These are phyloP conservation scores for Hanseniaspora meyeri DNA, from an alignment of 805 yeast genomes.

Conservation along the genomic window DNA sequence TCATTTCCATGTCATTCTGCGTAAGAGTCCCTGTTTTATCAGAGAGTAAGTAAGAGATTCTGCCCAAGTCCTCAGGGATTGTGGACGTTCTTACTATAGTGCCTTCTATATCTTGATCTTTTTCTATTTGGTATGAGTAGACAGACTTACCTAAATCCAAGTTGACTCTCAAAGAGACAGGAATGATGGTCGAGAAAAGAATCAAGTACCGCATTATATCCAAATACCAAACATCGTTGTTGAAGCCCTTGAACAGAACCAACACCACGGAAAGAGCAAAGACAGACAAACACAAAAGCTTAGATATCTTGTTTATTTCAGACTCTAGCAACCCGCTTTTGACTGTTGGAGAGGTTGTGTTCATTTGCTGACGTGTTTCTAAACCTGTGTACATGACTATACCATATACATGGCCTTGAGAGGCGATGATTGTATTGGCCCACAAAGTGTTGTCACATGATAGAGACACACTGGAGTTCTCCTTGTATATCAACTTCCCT, in stretches of 20 bases:
- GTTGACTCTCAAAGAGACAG: slow-evolving; percentile 89
- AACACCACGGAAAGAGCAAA: slow-evolving; percentile 62
- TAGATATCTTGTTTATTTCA: slow-evolving; percentile 80
- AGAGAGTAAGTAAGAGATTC: slow-evolving; percentile 81
- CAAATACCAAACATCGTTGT: slow-evolving; percentile 61
- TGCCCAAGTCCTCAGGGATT: slow-evolving; percentile 93
- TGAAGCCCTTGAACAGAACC: slow-evolving; percentile 71
- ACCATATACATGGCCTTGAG: slow-evolving; percentile 74
- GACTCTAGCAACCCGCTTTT: slow-evolving; percentile 82
- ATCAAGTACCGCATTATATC: slow-evolving; percentile 84
- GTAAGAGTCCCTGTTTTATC: slow-evolving; percentile 97
- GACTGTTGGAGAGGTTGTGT: slow-evolving; percentile 75
- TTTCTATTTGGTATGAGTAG: slow-evolving; percentile 89
- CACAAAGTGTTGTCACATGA: slow-evolving; percentile 86
- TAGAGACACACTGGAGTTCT: slow-evolving; percentile 46
- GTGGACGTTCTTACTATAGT: slow-evolving; percentile 95
- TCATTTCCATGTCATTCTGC: slow-evolving; percentile 95
- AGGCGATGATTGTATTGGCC: slow-evolving; percentile 96
- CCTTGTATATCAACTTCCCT: slow-evolving; percentile 57
- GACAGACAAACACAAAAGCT: slow-evolving; percentile 77
- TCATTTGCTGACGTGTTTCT: slow-evolving; percentile 91
- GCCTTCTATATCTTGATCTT: slow-evolving; percentile 65
- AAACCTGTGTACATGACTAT: slow-evolving; percentile 79
- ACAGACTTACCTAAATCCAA: slow-evolving; percentile 91
- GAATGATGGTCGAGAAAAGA: slow-evolving; percentile 87